Percentiles rank a stretch among this genome's conserved stretches.
Evolutionary conservation across 148 eudicot genomes (phyloP).

Genomic region (Heliamphora exappendiculata): DNA sequence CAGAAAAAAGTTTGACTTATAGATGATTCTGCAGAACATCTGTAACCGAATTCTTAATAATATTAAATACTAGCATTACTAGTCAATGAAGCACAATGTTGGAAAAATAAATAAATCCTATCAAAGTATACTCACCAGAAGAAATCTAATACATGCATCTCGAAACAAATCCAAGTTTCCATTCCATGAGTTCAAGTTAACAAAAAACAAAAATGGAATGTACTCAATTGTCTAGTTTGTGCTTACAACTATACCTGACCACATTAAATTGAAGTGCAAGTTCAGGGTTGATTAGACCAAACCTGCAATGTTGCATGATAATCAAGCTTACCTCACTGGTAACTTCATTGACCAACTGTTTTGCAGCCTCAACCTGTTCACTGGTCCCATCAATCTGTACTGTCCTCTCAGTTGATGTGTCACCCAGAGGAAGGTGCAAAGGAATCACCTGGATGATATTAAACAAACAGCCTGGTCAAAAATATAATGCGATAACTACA

Average conservation of each 20-base stretch:
- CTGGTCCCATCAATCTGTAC: constrained; percentile 86
- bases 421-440: constrained; percentile 86
- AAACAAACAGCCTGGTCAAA: not conserved
- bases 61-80: not conserved
- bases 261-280: not conserved
- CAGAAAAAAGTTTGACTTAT: not conserved
- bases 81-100: not conserved
- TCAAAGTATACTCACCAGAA: not conserved
- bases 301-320: constrained; percentile 6
- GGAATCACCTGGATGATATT: constrained; percentile 65
- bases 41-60: not conserved
- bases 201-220: not conserved
- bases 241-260: not conserved
- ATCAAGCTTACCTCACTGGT: constrained; percentile 68
- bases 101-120: not conserved
- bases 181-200: not conserved
- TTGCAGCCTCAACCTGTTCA: constrained; percentile 90
- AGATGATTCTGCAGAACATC: not conserved
- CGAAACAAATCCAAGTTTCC: not conserved
- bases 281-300: not conserved
- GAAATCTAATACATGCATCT: not conserved
- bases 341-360: constrained; percentile 83
- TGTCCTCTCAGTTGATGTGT: constrained; percentile 71
- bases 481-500: not conserved
- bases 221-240: not conserved